phyloP scores from a whole-genome alignment of 306 rosid species.

The Hippophae rhamnoides region DNA sequence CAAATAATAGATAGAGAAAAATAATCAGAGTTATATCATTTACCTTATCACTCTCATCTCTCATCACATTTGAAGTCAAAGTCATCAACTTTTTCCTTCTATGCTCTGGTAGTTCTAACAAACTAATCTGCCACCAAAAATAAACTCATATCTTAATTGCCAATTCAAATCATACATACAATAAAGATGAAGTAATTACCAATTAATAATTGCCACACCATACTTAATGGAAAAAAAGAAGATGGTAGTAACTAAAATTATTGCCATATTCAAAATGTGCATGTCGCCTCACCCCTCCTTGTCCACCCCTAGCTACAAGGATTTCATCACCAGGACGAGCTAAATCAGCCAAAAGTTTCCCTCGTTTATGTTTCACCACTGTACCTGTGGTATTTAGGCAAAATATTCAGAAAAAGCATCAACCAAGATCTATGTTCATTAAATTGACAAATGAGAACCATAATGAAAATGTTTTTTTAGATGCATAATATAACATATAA shows the following conservation, averaged over 20 bases:
- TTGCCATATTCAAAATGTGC: slow-evolving; percentile 3
- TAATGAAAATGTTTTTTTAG: not conserved
- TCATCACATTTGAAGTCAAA: slow-evolving; percentile 75
- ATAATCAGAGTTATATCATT: not conserved
- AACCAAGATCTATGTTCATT: not conserved
- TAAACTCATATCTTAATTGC: slow-evolving; percentile 8
- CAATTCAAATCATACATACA: not conserved
- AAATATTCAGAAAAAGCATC: not conserved
- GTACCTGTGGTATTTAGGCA: slow-evolving; percentile 50
- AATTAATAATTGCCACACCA: not conserved
- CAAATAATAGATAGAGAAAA: not conserved
- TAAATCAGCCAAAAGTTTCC: slow-evolving; percentile 76
- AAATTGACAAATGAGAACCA: not conserved
- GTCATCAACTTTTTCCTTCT: slow-evolving; percentile 58
- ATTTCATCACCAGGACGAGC: slow-evolving; percentile 72
- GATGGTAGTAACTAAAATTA: not conserved
- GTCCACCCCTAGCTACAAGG: slow-evolving; percentile 91
- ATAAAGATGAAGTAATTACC: not conserved
- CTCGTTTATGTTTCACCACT: slow-evolving; percentile 74
- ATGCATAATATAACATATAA: no score
- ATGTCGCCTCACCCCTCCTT: slow-evolving; percentile 76
- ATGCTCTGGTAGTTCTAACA: slow-evolving; percentile 57
- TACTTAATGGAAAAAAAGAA: not conserved
- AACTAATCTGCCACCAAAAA: slow-evolving; percentile 55
- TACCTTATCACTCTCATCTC: slow-evolving; percentile 93